Evolutionary conservation across 177 flowering plant genomes (phyloP), one percentile per base, ranked within the genome.

Genomic region (Tripterygium wilfordii): DNA sequence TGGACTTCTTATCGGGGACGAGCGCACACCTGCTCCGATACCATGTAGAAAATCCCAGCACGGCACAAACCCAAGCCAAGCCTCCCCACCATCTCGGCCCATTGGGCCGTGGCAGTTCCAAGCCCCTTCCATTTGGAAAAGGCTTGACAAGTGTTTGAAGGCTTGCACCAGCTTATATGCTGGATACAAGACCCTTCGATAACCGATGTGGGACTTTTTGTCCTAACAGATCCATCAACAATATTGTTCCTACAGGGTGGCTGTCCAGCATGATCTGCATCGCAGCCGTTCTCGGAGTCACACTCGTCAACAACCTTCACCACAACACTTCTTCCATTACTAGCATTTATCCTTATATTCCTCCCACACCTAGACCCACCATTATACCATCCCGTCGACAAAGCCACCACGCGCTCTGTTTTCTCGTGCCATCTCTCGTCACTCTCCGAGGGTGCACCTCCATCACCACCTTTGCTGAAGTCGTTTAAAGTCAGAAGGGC

Each of bases 331-430:
- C 36, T 45, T 16, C 75, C 77, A 22, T 66, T 71, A 1, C 22
- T 21, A 0, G 67, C 64, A 15, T 26, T 61, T 8, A 77, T 71
- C 6, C 41, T 22, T 3, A 74, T 64, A 57, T 19, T 56, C 58
- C 55, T 53, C 38, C 53, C 51, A 18, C 83, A 77, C 30, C 69
- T 47, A 9, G 63, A 47, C 5, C 65, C 57, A 0, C 43, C 45
- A 9, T 7, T 22, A n/a, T 38, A 77, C 83, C 79, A 77, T 16
- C 79, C 75, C 0, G 74, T 75, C 1, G 80, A 75, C 2, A 75
- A 51, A 0, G 80, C 75, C 15, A 75, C 77, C 0, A 75, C 31
- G 0, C 1, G 41, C 43, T 63, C 64, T 2, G 39, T 2, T 31
- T 71, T 57, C 0, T 2, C 3, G 24, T 75, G 80, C 38, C 18